phyloP scores from a whole-genome alignment of 2,329 filamentous ascomycete species.

The Neurospora sp. region DNA sequence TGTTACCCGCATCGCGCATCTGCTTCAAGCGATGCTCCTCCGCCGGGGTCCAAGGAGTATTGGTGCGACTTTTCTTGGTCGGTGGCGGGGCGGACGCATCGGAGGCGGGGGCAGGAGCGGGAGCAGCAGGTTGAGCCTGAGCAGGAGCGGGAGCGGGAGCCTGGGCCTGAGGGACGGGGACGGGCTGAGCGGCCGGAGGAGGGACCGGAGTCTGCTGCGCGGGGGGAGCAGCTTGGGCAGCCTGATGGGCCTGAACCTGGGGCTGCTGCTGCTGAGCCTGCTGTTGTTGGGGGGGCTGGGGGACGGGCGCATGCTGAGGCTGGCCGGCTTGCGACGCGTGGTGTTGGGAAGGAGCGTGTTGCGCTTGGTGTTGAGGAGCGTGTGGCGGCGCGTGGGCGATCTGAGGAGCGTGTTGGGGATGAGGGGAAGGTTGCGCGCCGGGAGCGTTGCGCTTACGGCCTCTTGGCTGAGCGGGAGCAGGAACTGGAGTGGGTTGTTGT shows the following conservation, averaged over 20 bases:
- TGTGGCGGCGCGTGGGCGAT: constrained; percentile 20
- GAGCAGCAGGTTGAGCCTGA: constrained; percentile 20
- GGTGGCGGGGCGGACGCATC: constrained; percentile 38
- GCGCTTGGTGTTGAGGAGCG: constrained; percentile 18
- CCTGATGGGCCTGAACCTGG: constrained; percentile 16
- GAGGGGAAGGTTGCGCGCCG: constrained; percentile 11
- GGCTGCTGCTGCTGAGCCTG: constrained; percentile 6
- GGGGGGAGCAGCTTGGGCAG: constrained; percentile 13
- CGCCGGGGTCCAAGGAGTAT: constrained; percentile 93
- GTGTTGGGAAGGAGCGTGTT: constrained; percentile 19
- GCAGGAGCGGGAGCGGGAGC: constrained; percentile 24
- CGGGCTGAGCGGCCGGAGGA: constrained; percentile 18
- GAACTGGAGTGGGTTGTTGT: constrained; percentile 28
- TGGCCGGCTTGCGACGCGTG: constrained; percentile 19
- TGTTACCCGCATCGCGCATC: constrained; percentile 87
- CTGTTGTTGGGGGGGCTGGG: constrained; percentile 7
- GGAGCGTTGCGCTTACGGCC: constrained; percentile 25
- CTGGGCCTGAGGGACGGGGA: constrained; percentile 14
- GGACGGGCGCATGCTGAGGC: constrained; percentile 22
- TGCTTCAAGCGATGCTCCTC: constrained; percentile 88
- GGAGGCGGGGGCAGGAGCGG: constrained; percentile 22
- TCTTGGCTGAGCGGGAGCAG: constrained; percentile 25
- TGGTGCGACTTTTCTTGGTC: constrained; percentile 91
- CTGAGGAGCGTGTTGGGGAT: neutral
- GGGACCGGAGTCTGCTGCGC: constrained; percentile 21